Evolutionary conservation across 208 protist genomes (phyloP), one percentile per base, ranked within the genome.

Genomic region (Leishmania amazonensis): DNA sequence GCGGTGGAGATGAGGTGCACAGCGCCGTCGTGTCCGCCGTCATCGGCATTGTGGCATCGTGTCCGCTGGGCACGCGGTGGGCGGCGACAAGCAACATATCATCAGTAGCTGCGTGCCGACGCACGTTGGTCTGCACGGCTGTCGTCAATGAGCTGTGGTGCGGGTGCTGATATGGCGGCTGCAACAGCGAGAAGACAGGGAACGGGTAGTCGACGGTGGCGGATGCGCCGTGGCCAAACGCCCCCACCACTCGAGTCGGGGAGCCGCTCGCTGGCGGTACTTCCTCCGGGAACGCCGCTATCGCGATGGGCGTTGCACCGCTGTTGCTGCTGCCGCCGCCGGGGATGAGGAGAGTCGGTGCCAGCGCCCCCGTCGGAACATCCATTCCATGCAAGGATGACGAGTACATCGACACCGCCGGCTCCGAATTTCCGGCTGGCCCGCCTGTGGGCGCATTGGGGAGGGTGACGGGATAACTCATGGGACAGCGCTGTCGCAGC

Each of bases 401-500:
- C 45, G 72, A 76, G n/a, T 51, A 57, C 13, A 21, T 28, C 15
- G 47, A 76, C 51, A 76, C 13, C 19, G 51, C 35, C 35, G n/a
- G 49, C 19, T 21, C 51, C 47, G 49, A 60, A 62, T n/a, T 60
- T 21, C n/a, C 72, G 9, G n/a, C 19, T 28, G 51, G n/a, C 6
- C 13, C 21, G 35, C 35, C 49, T 38, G 49, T 40, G 31, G 31
- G 19, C 17, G 24, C 51, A 21, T 58, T 62, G 72, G 51, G 31
- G 72, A n/a, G 5, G n/a, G 28, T 19, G 17, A 40, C 31, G 11
- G 45, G 51, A 40, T 76, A 60, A n/a, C 21, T 5, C 75, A 78
- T 78, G 54, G 74, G 13, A 49, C 76, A 76, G 47, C 79, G 75
- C 65, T 38, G 83, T 40, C 85, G 85, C 71, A 87, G 77, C 47